Evolutionary conservation across 2,329 filamentous ascomycete species (phyloP), one percentile per base, ranked within the genome.

Genomic region (Fusarium sterilihyphosum): DNA sequence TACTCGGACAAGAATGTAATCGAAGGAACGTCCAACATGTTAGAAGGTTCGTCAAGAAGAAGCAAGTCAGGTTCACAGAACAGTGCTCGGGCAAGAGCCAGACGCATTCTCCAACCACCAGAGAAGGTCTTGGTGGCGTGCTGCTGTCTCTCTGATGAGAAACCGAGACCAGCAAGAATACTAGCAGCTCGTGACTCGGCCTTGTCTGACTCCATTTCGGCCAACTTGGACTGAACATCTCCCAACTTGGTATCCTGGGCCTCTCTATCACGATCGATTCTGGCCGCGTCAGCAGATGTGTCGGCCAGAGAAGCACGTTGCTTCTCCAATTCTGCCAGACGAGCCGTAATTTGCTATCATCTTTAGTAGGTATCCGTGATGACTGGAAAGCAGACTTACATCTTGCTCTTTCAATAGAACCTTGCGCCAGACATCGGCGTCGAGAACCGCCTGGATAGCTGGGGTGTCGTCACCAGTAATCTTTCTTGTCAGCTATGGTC

Each of bases 11-110:
- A 89, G 90, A 98, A 99, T 65, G 96, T 97, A 81, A 99, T 98
- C 31, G 96, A 98, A n/a, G 96, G 96, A 66, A 99, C 96, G 85
- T 98, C 96, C 94, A 99, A 95, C 96, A 98, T 98, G 91, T 98
- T 98, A 64, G 96, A 98, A 85, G 96, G 96, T 91, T 99, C 96
- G 87, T 99, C 96, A 78, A 99, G 94, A 82, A 99, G 89, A 68
- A 99, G 86, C 60, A 99, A 87, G 84, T 99, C 96, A 49, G 96
- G 96, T 83, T 99, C 96, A 86, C 96, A 99, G 87, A 99, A 99
- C 41, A 99, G 90, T 20, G 96, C 96, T 88, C 96, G 89, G 18
- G 96, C 96, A 72, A 99, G 89, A 20, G 96, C 96, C 80, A 99
- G 86, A 87, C 96, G 93, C 96, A 99, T 99, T 84, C 96, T 92